These are phyloP conservation scores for Cutaneotrichosporon sp. DNA, from an alignment of 1,284 basidiomycete species.

Conservation along the genomic window DNA sequence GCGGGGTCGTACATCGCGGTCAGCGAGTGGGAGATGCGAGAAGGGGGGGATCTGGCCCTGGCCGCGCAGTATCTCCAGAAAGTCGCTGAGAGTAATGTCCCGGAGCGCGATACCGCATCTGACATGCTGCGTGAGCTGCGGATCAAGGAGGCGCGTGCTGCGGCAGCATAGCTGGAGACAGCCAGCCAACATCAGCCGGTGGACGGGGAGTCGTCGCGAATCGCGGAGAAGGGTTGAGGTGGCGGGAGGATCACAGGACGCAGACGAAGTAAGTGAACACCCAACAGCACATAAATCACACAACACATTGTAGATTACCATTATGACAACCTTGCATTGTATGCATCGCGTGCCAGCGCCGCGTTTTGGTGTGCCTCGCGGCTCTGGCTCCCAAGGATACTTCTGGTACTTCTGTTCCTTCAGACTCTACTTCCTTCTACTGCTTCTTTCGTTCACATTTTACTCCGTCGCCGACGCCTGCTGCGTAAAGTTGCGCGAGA, in stretches of 20 bases:
- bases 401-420: too few relatives aligned
- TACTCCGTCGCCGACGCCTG: not conserved
- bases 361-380: too few relatives aligned
- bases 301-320: too few relatives aligned
- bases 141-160: constrained; percentile 28
- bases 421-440: too few relatives aligned
- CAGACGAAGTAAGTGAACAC: too few relatives aligned
- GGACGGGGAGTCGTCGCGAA: too few relatives aligned
- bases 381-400: too few relatives aligned
- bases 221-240: too few relatives aligned
- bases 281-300: too few relatives aligned
- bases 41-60: constrained; percentile 43
- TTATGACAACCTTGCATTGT: too few relatives aligned
- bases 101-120: constrained; percentile 39
- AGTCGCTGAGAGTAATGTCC: constrained; percentile 59
- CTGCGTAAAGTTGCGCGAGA: constrained; percentile 4
- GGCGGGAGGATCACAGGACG: too few relatives aligned
- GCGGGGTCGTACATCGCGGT: constrained; percentile 74
- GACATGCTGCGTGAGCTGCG: constrained; percentile 35
- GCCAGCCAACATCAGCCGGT: not conserved
- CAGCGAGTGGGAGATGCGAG: constrained; percentile 66
- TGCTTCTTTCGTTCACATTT: not conserved
- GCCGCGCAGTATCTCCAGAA: constrained; percentile 58
- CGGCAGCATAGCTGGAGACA: not conserved
- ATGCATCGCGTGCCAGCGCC: too few relatives aligned